Evolutionary conservation across 148 eudicot genomes (phyloP), one percentile per base, ranked within the genome.

Genomic region (Heliosperma pusillum): DNA sequence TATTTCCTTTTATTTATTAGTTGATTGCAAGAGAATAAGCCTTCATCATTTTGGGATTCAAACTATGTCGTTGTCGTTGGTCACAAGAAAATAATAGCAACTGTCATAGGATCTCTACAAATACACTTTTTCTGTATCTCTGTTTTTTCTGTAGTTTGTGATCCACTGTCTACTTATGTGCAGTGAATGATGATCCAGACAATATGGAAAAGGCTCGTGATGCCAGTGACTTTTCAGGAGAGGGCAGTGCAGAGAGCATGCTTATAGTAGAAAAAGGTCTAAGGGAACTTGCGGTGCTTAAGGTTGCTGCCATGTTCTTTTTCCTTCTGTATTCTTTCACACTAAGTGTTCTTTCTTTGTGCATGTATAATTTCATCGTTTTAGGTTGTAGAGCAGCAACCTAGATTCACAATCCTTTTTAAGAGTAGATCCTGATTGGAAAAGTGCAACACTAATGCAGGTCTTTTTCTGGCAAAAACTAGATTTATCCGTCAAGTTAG

Each of bases 191-290:
- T 74, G 89, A 87, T 77, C 57, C 22, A 52, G 91, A 86, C 24
- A 89, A 84, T 74, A 89, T 87, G 47, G 83, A 77, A 26, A 70
- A 77, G 74, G 66, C 29, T 7, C 67, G 59, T 44, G 68, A 82
- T 69, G 62, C 50, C 33, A 76, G 83, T 77, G 88, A 83, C 53
- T 74, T 86, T 59, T 80, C 89, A 55, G 88, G 81, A 55, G 95
- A 88, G 59, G 85, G 86, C 56, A 90, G 80, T 26, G 84, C 90
- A 57, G 98, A 95, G 78, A 92, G 87, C 86, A 92, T 95, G 98
- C 97, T 95, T 76, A 55, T 87, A 57, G 98, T 92, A 59, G 98
- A 95, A 71, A 90, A 85, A 88, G 92, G 93, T 80, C 89, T 95
- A 30, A 77, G 92, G 78, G 98, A 95, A 84, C 77, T 95, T 73